These are phyloP conservation scores for Xylariaceae sp. DNA, from an alignment of 2,329 filamentous ascomycete species.

Conservation along the genomic window DNA sequence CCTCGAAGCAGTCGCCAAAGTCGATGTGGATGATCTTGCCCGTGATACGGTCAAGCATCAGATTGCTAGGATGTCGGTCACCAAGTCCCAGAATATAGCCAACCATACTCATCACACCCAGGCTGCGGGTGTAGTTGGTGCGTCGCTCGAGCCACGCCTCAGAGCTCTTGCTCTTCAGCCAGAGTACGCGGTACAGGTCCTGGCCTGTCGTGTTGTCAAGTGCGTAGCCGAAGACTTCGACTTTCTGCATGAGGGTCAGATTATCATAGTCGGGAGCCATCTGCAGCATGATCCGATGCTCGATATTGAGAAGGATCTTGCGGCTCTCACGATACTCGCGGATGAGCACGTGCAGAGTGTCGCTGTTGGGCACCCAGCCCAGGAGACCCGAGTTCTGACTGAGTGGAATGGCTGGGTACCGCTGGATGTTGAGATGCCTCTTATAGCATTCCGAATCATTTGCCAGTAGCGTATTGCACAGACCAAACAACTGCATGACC, in stretches of 20 bases:
- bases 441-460: slow-evolving; percentile 97
- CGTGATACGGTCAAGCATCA: slow-evolving; percentile 93
- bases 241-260: slow-evolving; percentile 98
- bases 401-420: slow-evolving; percentile 92
- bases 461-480: slow-evolving; percentile 90
- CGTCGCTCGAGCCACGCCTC: slow-evolving; percentile 96
- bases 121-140: slow-evolving; percentile 96
- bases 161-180: slow-evolving; percentile 97
- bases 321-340: slow-evolving; percentile 94
- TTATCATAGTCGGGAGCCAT: slow-evolving; percentile 99
- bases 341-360: slow-evolving; percentile 94
- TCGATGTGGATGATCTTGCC: slow-evolving; percentile 98
- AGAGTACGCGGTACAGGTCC: slow-evolving; percentile 93
- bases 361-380: slow-evolving; percentile 95
- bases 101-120: slow-evolving; percentile 99
- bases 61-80: slow-evolving; percentile 92
- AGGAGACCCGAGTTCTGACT: slow-evolving; percentile 93
- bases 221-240: slow-evolving; percentile 98
- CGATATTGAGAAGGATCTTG: slow-evolving; percentile 97
- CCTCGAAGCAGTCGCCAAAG: slow-evolving; percentile 98
- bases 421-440: slow-evolving; percentile 90
- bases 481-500: slow-evolving; percentile 97
- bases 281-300: slow-evolving; percentile 98
- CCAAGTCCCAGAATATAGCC: slow-evolving; percentile 96
- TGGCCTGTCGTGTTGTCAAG: slow-evolving; percentile 99